Percentiles rank a stretch among this genome's conserved stretches.
Conservation (phyloP, 1,284 basidiomycete species). For the Kalmanozyma brasiliensis region DNA sequence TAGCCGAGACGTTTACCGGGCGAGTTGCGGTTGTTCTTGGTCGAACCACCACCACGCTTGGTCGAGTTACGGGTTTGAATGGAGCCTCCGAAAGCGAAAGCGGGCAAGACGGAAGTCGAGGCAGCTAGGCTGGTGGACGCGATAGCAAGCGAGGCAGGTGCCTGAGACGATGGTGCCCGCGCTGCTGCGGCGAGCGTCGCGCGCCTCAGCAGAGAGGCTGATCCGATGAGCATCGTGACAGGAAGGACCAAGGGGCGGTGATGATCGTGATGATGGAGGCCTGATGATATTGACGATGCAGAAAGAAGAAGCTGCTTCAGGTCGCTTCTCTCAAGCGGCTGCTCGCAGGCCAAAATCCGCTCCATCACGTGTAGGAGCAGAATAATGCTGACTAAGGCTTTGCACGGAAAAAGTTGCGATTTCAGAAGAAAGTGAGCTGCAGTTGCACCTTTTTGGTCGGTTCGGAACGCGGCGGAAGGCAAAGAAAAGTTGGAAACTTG, state of each 20-base stretch:
- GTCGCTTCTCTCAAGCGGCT: no score
- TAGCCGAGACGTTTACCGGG: constrained; percentile 66
- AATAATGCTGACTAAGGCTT: constrained; percentile 20
- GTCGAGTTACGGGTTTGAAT: constrained; percentile 67
- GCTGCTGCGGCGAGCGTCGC: constrained; percentile 26
- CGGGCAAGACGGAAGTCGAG: constrained; percentile 34
- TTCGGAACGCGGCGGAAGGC: constrained; percentile 40
- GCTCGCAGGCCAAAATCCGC: constrained; percentile 23
- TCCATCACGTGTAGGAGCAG: constrained; percentile 16
- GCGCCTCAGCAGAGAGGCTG: constrained; percentile 32
- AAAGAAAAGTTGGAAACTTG: constrained; percentile 2
- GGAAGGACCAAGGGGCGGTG: no score
- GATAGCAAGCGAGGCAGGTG: constrained; percentile 52
- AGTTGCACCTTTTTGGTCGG: neutral
- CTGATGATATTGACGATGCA: neutral
- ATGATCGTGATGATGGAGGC: neutral
- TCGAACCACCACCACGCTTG: constrained; percentile 66
- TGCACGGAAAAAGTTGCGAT: constrained; percentile 25
- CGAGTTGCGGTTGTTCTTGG: constrained; percentile 67
- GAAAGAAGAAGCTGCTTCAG: neutral
- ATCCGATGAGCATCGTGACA: constrained; percentile 32
- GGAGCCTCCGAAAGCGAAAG: constrained; percentile 60
- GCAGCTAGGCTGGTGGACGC: constrained; percentile 34
- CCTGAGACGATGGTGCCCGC: constrained; percentile 19
- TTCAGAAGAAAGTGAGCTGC: constrained; percentile 29